phyloP scores from a whole-genome alignment of 805 yeast genomes.

The Saccharomycopsis lassenensis region DNA sequence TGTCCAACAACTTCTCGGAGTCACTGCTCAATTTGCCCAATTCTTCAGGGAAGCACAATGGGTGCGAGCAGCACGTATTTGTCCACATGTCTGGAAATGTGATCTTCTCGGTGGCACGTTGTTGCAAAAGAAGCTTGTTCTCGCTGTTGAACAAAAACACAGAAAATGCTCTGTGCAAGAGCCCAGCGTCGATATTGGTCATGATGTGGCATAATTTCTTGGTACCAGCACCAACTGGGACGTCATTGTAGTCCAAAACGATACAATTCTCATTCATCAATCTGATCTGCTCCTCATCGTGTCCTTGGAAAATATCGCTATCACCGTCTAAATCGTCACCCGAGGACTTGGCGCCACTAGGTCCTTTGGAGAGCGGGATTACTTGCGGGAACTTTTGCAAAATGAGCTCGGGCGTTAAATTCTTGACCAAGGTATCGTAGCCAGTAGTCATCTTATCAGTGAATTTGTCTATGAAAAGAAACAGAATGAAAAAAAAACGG shows the following conservation, averaged over 20 bases:
- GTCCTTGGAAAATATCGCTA: conserved; percentile 57
- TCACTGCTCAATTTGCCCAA: conserved; percentile 42
- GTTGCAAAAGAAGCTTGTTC: conserved; percentile 74
- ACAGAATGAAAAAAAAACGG: too few relatives aligned
- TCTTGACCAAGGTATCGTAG: conserved; percentile 45
- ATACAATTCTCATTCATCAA: conserved; percentile 96
- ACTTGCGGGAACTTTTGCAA: conserved; percentile 54
- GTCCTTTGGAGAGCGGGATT: conserved; percentile 46
- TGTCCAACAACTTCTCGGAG: conserved; percentile 28
- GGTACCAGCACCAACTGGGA: conserved; percentile 86
- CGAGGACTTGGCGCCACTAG: conserved; percentile 42
- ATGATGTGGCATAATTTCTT: conserved; percentile 83
- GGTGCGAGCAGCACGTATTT: conserved; percentile 98
- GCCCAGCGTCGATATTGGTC: conserved; percentile 76
- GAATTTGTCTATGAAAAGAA: too few relatives aligned
- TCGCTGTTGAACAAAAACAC: conserved; percentile 83
- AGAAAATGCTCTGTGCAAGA: conserved; percentile 91
- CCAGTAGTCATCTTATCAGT: conserved; percentile 19
- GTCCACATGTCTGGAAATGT: conserved; percentile 98
- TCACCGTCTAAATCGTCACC: conserved; percentile 21
- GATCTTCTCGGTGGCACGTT: conserved; percentile 92
- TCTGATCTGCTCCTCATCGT: conserved; percentile 87
- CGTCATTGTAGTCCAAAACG: conserved; percentile 79
- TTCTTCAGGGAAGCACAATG: conserved; percentile 74
- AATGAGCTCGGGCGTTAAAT: conserved; percentile 39